phyloP scores from a whole-genome alignment of 2,329 filamentous ascomycete species.

The Xylaria sp. region DNA sequence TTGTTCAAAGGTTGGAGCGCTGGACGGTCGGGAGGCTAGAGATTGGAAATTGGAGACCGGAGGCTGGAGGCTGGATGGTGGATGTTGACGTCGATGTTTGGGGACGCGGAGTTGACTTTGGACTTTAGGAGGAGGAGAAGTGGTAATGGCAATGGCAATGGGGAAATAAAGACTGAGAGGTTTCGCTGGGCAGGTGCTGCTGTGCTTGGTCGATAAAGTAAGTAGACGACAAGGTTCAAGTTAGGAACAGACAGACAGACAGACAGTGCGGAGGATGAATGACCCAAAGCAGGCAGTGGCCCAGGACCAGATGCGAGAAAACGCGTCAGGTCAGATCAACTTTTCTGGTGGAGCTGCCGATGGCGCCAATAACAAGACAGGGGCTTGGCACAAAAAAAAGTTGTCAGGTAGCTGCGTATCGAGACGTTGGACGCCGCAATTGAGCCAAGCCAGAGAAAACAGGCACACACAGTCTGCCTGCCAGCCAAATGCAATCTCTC shows the following conservation, averaged over 20 bases:
- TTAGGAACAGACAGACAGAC: constrained; percentile 14
- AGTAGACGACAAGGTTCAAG: constrained; percentile 8
- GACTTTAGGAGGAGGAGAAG: no score
- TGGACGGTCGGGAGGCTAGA: neutral
- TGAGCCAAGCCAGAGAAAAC: constrained; percentile 5
- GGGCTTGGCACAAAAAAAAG: constrained; percentile 31
- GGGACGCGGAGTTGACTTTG: neutral
- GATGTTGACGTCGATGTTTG: constrained; percentile 11
- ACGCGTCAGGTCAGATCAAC: constrained; percentile 46
- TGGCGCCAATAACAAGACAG: constrained; percentile 43
- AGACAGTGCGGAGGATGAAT: constrained; percentile 33
- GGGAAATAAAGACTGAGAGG: constrained; percentile 19
- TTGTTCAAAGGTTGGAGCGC: constrained; percentile 4
- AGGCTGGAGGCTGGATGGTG: neutral
- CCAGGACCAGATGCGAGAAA: constrained; percentile 42
- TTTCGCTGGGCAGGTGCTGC: constrained; percentile 35
- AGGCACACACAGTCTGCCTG: neutral
- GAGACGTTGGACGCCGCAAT: constrained; percentile 22
- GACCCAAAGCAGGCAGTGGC: constrained; percentile 26
- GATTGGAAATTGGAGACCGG: neutral
- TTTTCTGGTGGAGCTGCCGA: constrained; percentile 43
- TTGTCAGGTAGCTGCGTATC: neutral
- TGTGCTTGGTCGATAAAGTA: constrained; percentile 19
- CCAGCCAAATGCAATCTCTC: constrained; percentile 23
- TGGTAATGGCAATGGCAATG: constrained; percentile 19